A percentile compares a stretch with the other conserved stretches of the same genome.
These are phyloP conservation scores for Tricholoma hemisulphureum DNA, from an alignment of 768 basidiomycete species.

Conservation along the genomic window DNA sequence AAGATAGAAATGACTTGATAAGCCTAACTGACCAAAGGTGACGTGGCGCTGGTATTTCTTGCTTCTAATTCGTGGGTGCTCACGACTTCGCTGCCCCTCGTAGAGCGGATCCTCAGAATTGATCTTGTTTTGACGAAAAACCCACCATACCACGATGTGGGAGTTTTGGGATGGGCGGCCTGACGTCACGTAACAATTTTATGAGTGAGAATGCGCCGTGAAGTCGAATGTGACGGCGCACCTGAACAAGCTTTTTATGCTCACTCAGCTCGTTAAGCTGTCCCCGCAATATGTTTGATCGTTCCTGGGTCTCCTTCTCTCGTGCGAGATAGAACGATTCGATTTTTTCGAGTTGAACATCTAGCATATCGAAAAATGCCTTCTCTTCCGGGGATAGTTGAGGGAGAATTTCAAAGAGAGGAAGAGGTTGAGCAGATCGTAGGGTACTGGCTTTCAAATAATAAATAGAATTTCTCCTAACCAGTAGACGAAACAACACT, in stretches of 20 bases:
- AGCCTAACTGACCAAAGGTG: too few species aligned
- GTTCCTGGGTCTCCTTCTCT: constrained; percentile 59
- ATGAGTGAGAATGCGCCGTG: not conserved
- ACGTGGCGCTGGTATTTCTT: too few species aligned
- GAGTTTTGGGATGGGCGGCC: constrained; percentile 12
- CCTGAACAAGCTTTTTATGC: constrained; percentile 61
- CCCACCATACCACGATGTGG: constrained; percentile 9
- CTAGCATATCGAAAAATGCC: constrained; percentile 75
- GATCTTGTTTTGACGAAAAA: not conserved
- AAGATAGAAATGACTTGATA: too few species aligned
- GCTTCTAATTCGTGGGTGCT: too few species aligned
- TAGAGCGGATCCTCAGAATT: not conserved
- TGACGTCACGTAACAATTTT: not conserved
- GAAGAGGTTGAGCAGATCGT: constrained; percentile 21
- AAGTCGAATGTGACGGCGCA: constrained; percentile 24
- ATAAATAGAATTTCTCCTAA: not conserved
- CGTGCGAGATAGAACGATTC: constrained; percentile 77
- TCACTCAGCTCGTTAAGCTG: constrained; percentile 76
- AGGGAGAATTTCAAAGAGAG: constrained; percentile 49
- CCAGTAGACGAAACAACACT: not conserved
- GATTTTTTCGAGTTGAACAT: constrained; percentile 80
- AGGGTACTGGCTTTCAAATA: not conserved
- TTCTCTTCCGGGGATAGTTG: constrained; percentile 58
- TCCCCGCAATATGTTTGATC: constrained; percentile 48
- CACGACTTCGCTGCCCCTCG: too few species aligned